A percentile compares a stretch with the other conserved stretches of the same genome.
phyloP scores from a whole-genome alignment of 306 rosid genomes.

The Quercus bicolor region DNA sequence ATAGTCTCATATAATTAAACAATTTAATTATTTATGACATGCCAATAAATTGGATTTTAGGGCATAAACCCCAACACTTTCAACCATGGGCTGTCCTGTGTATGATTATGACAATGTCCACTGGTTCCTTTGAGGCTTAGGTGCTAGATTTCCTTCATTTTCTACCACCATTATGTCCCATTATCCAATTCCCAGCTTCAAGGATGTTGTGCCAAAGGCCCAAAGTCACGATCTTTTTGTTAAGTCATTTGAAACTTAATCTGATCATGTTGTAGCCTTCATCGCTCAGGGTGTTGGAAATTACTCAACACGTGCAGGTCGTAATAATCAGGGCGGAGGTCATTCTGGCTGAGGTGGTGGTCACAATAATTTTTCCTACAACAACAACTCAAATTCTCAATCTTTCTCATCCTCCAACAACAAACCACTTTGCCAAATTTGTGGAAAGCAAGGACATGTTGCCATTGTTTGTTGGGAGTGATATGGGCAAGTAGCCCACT shows the following conservation, averaged over 20 bases:
- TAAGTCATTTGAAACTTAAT: not conserved
- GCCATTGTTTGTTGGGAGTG: not conserved
- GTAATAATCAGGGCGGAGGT: too few relatives aligned
- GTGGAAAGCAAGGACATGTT: not conserved
- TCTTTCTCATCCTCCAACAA: too few relatives aligned
- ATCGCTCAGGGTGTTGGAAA: too few relatives aligned
- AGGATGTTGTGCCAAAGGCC: not conserved
- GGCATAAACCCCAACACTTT: too few relatives aligned
- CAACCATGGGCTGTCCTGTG: not conserved
- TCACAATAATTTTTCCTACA: too few relatives aligned
- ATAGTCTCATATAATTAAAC: too few relatives aligned
- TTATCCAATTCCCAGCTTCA: not conserved
- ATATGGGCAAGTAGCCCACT: not conserved
- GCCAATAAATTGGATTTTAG: too few relatives aligned
- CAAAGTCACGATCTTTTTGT: not conserved
- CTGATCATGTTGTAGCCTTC: too few relatives aligned
- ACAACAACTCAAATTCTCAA: too few relatives aligned
- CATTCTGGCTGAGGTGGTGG: too few relatives aligned
- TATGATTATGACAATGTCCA: not conserved
- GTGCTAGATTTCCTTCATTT: not conserved
- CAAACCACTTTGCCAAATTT: not conserved
- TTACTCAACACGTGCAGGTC: too few relatives aligned
- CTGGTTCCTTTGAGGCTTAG: not conserved
- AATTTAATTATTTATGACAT: too few relatives aligned
- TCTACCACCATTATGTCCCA: not conserved